Base-by-base conservation (phyloP, 306 rosid species). In the Albizia julibrissin region DNA sequence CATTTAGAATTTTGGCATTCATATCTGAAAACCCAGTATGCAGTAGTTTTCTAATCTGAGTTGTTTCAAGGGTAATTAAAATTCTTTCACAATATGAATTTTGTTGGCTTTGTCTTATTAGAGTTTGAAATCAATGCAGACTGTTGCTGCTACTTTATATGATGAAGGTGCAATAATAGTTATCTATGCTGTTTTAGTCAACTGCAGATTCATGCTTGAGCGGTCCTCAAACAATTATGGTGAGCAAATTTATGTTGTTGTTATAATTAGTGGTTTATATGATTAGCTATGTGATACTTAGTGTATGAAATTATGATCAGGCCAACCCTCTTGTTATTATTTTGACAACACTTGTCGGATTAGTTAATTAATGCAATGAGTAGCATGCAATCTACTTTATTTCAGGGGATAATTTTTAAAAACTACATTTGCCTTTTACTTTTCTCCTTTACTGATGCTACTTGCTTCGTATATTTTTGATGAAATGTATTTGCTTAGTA, bases 21-120 rank as follows among this genome's bases (percentile, higher is more conserved):
- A 95, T 93, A 85, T 95, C 99, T 69, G 99, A 95, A 87, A 92
- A 95, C 84, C 86, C 96, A 18, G 99, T 95, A 95, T 85, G 98
- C 72, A 68, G 29, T 37, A 78, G 52, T 72, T 14, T 71, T 74
- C 65, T 71, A 69, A 70, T 56, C 83, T 72, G 79, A 80, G 66
- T 78, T 69, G 33, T 76, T 72, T 66, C 39, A 79, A 27, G 33
- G 37, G 69, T 73, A 66, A 26, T 77, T 70, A 66, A 64, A 54
- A 83, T 72, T 40, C 79, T 82, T 80, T 76, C 79, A 79, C 31
- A 79, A 69, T 78, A 84, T 50, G 79, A 56, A 12, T 34, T 68
- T 37, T 42, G 16, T 69, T 69, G 54, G 19, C 27, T 29, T 29
- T 10, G 18, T 70, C 79, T 80, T 34, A 77, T 75, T 79, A 81